These are phyloP conservation scores for Heritiera fomes DNA, from an alignment of 345 rosid species.

Conservation along the genomic window DNA sequence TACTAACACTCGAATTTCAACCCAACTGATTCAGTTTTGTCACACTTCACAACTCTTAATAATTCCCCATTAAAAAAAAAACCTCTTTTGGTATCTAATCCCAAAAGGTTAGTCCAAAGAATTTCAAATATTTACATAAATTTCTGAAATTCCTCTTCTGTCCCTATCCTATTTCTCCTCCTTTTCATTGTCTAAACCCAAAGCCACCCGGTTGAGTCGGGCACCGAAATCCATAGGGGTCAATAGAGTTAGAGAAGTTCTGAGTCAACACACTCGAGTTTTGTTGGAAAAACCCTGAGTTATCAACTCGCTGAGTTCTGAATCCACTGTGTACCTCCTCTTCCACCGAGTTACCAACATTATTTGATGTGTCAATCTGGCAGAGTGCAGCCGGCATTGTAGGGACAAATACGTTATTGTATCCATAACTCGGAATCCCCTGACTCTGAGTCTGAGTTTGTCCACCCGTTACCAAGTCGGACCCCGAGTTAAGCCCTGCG, in stretches of 20 bases:
- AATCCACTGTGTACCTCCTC: slow-evolving; percentile 78
- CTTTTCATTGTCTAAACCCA: slow-evolving; percentile 50
- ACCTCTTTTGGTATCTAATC: neutral
- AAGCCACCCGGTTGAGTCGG: slow-evolving; percentile 51
- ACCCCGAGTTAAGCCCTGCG: slow-evolving; percentile 48
- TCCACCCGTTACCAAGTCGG: slow-evolving; percentile 39
- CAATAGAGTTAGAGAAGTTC: slow-evolving; percentile 39
- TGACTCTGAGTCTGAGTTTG: slow-evolving; percentile 38
- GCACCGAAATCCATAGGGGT: slow-evolving; percentile 57
- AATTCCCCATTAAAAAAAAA: neutral
- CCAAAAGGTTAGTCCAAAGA: slow-evolving; percentile 36
- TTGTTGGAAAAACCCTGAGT: slow-evolving; percentile 31
- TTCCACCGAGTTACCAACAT: slow-evolving; percentile 33
- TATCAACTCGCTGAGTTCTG: slow-evolving; percentile 33
- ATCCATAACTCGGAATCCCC: slow-evolving; percentile 33
- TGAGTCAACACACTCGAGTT: slow-evolving; percentile 43
- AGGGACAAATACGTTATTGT: slow-evolving; percentile 38
- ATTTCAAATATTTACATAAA: slow-evolving; percentile 46
- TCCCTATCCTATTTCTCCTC: neutral
- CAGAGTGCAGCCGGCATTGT: slow-evolving; percentile 29
- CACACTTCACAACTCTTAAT: neutral
- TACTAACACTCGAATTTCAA: no score
- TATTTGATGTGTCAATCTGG: slow-evolving; percentile 27
- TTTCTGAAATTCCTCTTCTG: slow-evolving; percentile 9
- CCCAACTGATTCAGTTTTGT: neutral